A percentile compares a stretch with the other conserved stretches of the same genome.
phyloP scores from a whole-genome alignment of 257 asterid species.

The Penstemon newberryi region DNA sequence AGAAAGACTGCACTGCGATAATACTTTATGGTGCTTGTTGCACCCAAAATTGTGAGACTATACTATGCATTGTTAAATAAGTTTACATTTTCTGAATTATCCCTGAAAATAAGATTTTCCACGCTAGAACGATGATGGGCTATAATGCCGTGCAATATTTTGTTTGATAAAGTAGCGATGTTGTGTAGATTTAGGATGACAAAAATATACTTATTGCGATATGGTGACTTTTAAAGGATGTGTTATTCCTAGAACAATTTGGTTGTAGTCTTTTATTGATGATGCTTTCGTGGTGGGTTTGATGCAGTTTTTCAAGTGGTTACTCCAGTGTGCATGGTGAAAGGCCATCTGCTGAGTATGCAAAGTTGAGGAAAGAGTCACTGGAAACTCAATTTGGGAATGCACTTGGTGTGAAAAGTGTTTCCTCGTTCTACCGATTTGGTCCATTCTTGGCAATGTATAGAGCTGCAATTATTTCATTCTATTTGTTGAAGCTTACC shows the following conservation, averaged over 20 bases:
- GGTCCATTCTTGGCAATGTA: slow-evolving; percentile 91
- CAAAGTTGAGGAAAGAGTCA: slow-evolving; percentile 51
- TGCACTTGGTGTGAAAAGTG: slow-evolving; percentile 44
- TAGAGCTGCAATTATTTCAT: slow-evolving; percentile 86
- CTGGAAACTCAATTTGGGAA: slow-evolving; percentile 48
- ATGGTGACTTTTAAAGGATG: no score
- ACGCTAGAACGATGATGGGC: not conserved
- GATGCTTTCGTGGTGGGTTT: slow-evolving; percentile 21
- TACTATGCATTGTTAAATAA: not conserved
- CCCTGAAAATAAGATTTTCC: not conserved
- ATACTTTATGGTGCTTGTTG: slow-evolving; percentile 23
- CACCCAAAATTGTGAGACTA: slow-evolving; percentile 43
- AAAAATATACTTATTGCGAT: no score
- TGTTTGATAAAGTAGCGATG: not conserved
- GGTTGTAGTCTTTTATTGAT: not conserved
- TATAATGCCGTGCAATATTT: not conserved
- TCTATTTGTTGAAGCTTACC: slow-evolving; percentile 73
- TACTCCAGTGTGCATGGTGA: slow-evolving; percentile 58
- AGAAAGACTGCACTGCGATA: slow-evolving; percentile 32
- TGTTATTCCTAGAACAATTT: no score
- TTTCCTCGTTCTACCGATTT: slow-evolving; percentile 58
- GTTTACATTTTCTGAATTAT: slow-evolving; percentile 19
- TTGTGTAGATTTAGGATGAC: no score
- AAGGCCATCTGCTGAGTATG: slow-evolving; percentile 53
- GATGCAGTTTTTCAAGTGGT: slow-evolving; percentile 45